phyloP scores from a whole-genome alignment of 306 rosid genomes.

The Prosopis cineraria region DNA sequence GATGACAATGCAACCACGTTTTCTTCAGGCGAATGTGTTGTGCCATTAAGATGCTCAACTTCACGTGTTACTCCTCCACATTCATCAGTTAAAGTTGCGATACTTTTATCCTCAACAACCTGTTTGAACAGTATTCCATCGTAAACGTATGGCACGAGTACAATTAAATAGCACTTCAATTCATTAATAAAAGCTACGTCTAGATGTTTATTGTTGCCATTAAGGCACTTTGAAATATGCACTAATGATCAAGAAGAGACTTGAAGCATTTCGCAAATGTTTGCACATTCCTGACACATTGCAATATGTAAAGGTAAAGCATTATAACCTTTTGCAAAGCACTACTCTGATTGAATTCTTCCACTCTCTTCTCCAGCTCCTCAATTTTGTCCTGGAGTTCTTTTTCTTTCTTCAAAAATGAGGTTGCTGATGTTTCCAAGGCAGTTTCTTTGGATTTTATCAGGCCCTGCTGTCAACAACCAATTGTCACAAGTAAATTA shows the following conservation, averaged over 20 bases:
- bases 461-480: conserved; percentile 55
- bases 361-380: conserved; percentile 58
- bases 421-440: conserved; percentile 62
- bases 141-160: conserved; percentile 12
- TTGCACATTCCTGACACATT: not conserved
- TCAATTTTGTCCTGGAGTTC: conserved; percentile 69
- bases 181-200: conserved; percentile 20
- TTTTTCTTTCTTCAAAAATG: conserved; percentile 69
- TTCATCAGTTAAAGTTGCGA: conserved; percentile 7
- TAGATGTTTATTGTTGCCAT: conserved; percentile 21
- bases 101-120: conserved; percentile 42
- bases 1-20: conserved; percentile 35
- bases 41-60: conserved; percentile 30
- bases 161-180: conserved; percentile 10
- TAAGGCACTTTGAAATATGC: conserved; percentile 9
- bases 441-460: conserved; percentile 68
- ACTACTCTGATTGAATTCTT: too few relatives aligned
- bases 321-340: not conserved
- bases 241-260: conserved; percentile 21
- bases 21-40: conserved; percentile 26
- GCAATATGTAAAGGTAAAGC: not conserved
- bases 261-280: not conserved
- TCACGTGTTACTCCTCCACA: conserved; percentile 32
- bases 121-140: conserved; percentile 38
- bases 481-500: conserved; percentile 21